Evolutionary conservation across 2,329 filamentous ascomycete species (phyloP).

Genomic region (Ceratocystis albifundus): DNA sequence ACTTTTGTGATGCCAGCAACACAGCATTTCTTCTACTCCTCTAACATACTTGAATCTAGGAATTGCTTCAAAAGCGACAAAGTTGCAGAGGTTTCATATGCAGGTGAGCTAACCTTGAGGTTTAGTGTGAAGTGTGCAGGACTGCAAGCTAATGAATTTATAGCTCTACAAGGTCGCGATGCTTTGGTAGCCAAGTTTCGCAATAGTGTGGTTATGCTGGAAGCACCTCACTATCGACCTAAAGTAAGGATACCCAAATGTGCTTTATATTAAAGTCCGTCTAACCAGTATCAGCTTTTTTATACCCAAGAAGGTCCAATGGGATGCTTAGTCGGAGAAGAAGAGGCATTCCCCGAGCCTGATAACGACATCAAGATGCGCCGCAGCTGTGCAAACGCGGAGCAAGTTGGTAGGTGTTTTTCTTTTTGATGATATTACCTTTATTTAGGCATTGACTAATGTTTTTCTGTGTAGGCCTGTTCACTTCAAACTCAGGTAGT

Average conservation of each 20-base stretch:
- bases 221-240: constrained; percentile 68
- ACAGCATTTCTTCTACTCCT: background rate
- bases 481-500: constrained; percentile 46
- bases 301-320: constrained; percentile 40
- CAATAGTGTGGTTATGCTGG: constrained; percentile 92
- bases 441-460: background rate
- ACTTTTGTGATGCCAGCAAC: background rate
- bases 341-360: constrained; percentile 63
- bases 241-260: constrained; percentile 45
- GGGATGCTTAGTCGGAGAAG: constrained; percentile 48
- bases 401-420: constrained; percentile 56
- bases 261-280: background rate
- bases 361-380: constrained; percentile 84
- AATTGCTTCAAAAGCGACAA: constrained; percentile 75
- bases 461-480: constrained; percentile 49
- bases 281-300: constrained; percentile 36
- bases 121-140: too few relatives aligned
- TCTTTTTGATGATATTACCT: constrained; percentile 27
- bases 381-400: constrained; percentile 75
- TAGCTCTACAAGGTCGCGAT: constrained; percentile 84
- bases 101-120: constrained; percentile 50
- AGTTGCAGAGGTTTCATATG: constrained; percentile 82
- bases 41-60: constrained; percentile 36
- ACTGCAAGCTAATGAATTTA: constrained; percentile 18
- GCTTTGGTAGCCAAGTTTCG: constrained; percentile 89